Base-by-base conservation (phyloP, 1,284 basidiomycete species). In the Ceratobasidium sp. region DNA sequence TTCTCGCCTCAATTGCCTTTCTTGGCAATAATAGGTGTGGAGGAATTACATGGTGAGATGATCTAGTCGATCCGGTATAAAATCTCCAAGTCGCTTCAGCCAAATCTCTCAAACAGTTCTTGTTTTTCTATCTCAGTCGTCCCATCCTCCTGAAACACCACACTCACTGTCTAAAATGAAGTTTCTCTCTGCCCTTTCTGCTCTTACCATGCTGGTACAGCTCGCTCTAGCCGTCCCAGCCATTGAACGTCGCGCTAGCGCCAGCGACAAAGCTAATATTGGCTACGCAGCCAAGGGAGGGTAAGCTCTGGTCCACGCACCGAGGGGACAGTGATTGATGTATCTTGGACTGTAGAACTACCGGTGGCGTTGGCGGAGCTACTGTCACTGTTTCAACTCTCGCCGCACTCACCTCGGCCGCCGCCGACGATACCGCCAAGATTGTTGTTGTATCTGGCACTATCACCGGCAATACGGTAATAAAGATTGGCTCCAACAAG, bases 391-490 rank as follows among this genome's bases (percentile, higher is more conserved):
- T 89, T 44, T 84, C 86, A 44, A 85, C 86, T 39, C 85, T 88
- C 49, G 84, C 82, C 60, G 87, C 84, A 1, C 83, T 89, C 20
- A 88, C 86, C 20, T 77, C 84, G 28, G 88, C 88, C 58, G 87
- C 89, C 12, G 75, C 84, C 20, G 87, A 88, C 23, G 82, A 82
- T 80, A 83, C 84, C 23, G 86, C 86, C 78, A 89, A 88, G 82
- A 85, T 89, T 75, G 87, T 89, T 77, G 84, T 88, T 76, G 85
- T 89, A 77, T 75, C 77, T 86, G 87, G 87, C 20, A 86, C 84
- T 4, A 87, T 88, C 77, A 86, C 86, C 55, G 88, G 88, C 44
- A 84, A 85, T 80, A 80, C 83, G n/a, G 87, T 86, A 13, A 85
- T 89, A 56, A 85, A 83, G 77, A 83, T 88, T 69, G 88, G 88